Percentiles rank a stretch among this genome's conserved stretches.
phyloP scores from a whole-genome alignment of 148 eudicot genomes.

The Hydrangea macrophylla region DNA sequence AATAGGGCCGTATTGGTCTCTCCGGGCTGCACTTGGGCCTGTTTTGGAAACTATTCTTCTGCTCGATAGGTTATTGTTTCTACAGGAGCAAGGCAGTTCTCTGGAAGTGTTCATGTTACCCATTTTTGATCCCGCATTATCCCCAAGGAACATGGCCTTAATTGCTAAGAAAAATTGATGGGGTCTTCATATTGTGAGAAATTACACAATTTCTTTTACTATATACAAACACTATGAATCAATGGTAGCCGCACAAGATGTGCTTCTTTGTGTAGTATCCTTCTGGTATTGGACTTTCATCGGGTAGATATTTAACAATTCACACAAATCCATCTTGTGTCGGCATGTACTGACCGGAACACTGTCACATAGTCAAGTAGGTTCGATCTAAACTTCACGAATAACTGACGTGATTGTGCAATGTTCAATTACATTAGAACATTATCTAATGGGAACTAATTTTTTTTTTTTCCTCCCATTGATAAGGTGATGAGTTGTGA shows the following conservation, averaged over 20 bases:
- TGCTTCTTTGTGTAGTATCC: background rate
- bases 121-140: constrained; percentile 72
- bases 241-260: background rate
- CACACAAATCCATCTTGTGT: too few relatives aligned
- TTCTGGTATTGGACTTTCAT: too few relatives aligned
- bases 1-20: constrained; percentile 90
- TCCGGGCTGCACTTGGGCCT: constrained; percentile 88
- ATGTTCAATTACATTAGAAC: background rate
- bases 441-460: background rate
- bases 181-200: background rate
- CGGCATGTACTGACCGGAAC: too few relatives aligned
- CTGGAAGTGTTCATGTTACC: constrained; percentile 57
- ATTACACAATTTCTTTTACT: background rate
- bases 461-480: background rate
- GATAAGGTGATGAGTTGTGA: background rate
- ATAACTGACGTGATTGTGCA: background rate
- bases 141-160: constrained; percentile 86
- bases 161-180: constrained; percentile 55
- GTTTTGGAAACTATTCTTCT: constrained; percentile 74
- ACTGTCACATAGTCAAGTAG: background rate
- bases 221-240: background rate
- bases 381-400: background rate
- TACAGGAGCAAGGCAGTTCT: constrained; percentile 66
- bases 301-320: background rate
- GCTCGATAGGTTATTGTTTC: constrained; percentile 82